A percentile compares a stretch with the other conserved stretches of the same genome.
Evolutionary conservation across 129 eudicot species (phyloP).

Genomic region (Artemisia tridentata): DNA sequence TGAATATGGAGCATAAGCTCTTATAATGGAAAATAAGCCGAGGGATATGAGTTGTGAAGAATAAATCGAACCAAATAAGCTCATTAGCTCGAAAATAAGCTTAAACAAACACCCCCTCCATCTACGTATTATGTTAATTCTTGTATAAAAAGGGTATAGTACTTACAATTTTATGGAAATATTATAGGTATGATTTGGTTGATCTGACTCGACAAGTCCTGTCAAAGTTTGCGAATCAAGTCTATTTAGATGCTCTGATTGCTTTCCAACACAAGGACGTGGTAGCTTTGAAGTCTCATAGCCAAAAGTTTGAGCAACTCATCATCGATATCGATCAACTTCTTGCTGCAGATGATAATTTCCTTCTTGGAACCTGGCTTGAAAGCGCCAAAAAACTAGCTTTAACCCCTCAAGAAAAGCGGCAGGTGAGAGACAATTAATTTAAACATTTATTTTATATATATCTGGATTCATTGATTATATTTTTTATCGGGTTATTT

Average conservation of each 20-base stretch:
- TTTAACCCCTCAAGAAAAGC: conserved; percentile 51
- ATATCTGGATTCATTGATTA: not conserved
- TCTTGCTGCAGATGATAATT: conserved; percentile 87
- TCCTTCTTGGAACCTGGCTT: conserved; percentile 94
- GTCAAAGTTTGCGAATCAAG: conserved; percentile 85
- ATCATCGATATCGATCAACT: conserved; percentile 77
- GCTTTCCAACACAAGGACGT: conserved; percentile 62
- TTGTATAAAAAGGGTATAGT: not conserved
- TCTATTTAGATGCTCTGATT: conserved; percentile 61
- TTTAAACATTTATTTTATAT: not conserved
- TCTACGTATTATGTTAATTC: too few species aligned
- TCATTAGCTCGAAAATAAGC: too few species aligned
- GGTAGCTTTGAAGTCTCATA: conserved; percentile 43
- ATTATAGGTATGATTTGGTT: conserved; percentile 93
- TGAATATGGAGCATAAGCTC: too few species aligned
- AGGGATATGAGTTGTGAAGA: too few species aligned
- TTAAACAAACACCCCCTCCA: too few species aligned
- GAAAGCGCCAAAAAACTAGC: conserved; percentile 77
- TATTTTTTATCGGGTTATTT: too few species aligned
- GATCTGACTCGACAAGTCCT: conserved; percentile 89
- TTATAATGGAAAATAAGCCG: too few species aligned
- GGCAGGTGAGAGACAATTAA: conserved; percentile 49
- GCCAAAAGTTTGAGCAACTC: conserved; percentile 64
- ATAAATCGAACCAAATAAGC: too few species aligned
- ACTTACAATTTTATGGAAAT: not conserved